Base-by-base conservation (phyloP, 2,329 filamentous ascomycete genomes). In the Trichoderma brevicompactum region DNA sequence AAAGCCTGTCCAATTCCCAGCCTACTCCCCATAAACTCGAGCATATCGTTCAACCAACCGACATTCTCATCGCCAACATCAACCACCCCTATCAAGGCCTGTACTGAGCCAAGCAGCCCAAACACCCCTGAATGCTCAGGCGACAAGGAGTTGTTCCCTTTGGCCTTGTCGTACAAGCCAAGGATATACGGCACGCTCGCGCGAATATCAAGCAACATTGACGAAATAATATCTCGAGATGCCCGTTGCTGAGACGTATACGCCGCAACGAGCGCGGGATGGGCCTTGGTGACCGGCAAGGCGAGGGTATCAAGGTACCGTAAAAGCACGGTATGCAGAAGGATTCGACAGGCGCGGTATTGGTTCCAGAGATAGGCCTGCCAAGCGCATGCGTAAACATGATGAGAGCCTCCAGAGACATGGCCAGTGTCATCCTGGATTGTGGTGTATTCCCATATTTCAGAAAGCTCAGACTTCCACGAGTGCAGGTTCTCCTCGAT, bases 91-190 rank as follows among this genome's bases (percentile, higher is more conserved):
- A 49, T 9, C 56, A 60, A 40, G 0, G 19, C 56, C 32, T 60
- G 56, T 6, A 60, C 13, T 5, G 56, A 38, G n/a, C 32, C 44
- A 15, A 60, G 44, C 3, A 60, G 13, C 15, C 56, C 56, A 60
- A 60, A 60, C 17, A 60, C 44, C 13, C 56, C 56, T 17, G 43
- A 60, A 23, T 48, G 43, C 12, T 60, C 32, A 5, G 43, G 56
- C 44, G 34, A 38, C 43, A 60, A 23, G 8, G 7, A 28, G 15
- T 7, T 40, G 4, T 13, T 40, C 5, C 43, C 44, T n/a, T 23
- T 49, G 2, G 32, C n/a, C 9, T 12, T 40, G 2, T 49, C 56
- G 2, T 60, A 49, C 12, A 60, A 19, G 13, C 34, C 44, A 10
- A 60, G 15, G 9, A 60, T 28, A 38, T 49, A 60, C 17, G 56